Base-by-base conservation (phyloP, 2,329 filamentous ascomycete genomes). In the Pestalotiopsis sp. region DNA sequence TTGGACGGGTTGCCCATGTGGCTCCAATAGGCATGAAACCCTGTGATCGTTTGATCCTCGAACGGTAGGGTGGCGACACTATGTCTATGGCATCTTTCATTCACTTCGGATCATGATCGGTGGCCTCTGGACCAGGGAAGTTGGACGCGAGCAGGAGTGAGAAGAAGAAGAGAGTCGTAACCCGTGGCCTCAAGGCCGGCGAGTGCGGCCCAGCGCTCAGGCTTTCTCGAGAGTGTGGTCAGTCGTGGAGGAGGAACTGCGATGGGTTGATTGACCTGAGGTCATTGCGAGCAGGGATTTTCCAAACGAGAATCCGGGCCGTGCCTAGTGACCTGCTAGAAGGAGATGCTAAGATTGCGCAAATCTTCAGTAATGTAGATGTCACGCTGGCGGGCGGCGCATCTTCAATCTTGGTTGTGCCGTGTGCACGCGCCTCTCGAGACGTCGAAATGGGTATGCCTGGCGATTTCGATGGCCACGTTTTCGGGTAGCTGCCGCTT, bases 11-110 rank as follows among this genome's bases (percentile, higher is more conserved):
- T 52, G 41, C n/a, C 65, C 65, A 66, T 56, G 65, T 61, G 65
- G 65, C 27, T 14, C 57, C 41, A n/a, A 66, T 66, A 36, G 59
- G 65, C 57, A 45, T 66, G 65, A 66, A 66, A 66, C 65, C 56
- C n/a, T 25, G n/a, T 45, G 56, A 49, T 23, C 23, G 56, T 66
- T 60, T 66, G 65, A 66, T 61, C 65, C 65, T 20, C 49, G 41
- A 65, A 20, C 20, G 41, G 64, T 23, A 57, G 64, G 64, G 64
- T 66, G 23, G 57, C 27, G 57, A 59, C 23, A 49, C 41, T 25
- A 20, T 31, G 45, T 14, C 31, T 11, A 23, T 20, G 45, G 27
- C n/a, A 65, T 65, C 11, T 41, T 31, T 14, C n/a, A 31, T 5
- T 12, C 27, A 58, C 9, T 40, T 58, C 6, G 41, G 49, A 27